These are phyloP conservation scores for Nicotiana knightiana DNA, from an alignment of 257 asterid species.

Conservation along the genomic window DNA sequence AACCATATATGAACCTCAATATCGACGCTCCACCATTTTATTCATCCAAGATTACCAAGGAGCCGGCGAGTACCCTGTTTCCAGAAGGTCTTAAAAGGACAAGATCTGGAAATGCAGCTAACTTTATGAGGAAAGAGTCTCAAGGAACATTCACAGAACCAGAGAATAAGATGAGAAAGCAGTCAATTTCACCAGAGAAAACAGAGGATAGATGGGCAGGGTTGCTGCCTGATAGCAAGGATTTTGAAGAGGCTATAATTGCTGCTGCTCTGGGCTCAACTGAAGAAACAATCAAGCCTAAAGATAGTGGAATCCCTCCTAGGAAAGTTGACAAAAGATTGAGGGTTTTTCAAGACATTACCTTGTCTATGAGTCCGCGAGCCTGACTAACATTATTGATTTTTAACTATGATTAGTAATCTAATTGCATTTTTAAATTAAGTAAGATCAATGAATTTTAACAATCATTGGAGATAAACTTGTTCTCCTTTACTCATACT, in stretches of 20 bases:
- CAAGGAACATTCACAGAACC: constrained; percentile 23
- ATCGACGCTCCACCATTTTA: constrained; percentile 72
- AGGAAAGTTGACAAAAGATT: constrained; percentile 76
- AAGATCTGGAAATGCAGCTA: constrained; percentile 47
- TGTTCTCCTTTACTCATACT: constrained; percentile 50
- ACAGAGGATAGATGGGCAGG: constrained; percentile 38
- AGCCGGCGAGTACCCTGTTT: neutral
- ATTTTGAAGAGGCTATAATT: constrained; percentile 76
- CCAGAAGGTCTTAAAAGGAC: constrained; percentile 64
- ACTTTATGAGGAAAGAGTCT: constrained; percentile 4
- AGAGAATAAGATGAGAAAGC: constrained; percentile 36
- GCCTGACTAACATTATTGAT: constrained; percentile 16
- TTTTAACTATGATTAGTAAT: neutral
- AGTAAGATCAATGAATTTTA: neutral
- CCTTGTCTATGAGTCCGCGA: constrained; percentile 56
- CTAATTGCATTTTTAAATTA: constrained; percentile 6
- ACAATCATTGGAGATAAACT: constrained; percentile 56
- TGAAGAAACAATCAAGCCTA: constrained; percentile 6
- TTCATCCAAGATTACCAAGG: constrained; percentile 32
- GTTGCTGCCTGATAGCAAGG: constrained; percentile 66
- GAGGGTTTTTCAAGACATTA: constrained; percentile 83
- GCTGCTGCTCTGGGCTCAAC: constrained; percentile 56
- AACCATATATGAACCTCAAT: constrained; percentile 36
- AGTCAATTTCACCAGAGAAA: constrained; percentile 36
- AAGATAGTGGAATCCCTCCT: constrained; percentile 11